A percentile compares a stretch with the other conserved stretches of the same genome.
These are phyloP conservation scores for Marchantia paleacea DNA, from an alignment of 225 moss, liverwort and hornwort species.

Conservation along the genomic window DNA sequence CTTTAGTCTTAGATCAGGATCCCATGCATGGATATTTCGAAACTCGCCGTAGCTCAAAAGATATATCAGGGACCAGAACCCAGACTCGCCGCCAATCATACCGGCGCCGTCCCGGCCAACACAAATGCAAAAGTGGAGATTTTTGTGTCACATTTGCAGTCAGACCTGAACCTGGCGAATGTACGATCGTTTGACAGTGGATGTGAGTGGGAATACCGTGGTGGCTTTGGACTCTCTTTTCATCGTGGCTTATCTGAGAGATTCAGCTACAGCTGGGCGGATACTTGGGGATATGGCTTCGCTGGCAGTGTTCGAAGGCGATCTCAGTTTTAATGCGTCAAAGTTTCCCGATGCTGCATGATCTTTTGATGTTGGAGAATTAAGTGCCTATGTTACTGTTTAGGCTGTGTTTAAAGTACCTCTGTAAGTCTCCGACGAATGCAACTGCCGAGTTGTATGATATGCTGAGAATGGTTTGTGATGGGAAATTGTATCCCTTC, in stretches of 20 bases:
- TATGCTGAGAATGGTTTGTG: slow-evolving; percentile 9
- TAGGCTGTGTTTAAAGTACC: background rate
- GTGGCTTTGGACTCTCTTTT: slow-evolving; percentile 11
- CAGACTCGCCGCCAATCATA: background rate
- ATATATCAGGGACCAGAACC: background rate
- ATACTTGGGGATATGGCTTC: slow-evolving; percentile 1
- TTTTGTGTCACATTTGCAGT: too few species aligned
- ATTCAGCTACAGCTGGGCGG: background rate
- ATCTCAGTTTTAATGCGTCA: background rate
- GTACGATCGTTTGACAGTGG: background rate
- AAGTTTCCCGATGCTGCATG: background rate
- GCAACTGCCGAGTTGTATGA: background rate
- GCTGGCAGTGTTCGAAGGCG: background rate
- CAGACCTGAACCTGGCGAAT: background rate
- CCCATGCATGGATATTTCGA: slow-evolving; percentile 2
- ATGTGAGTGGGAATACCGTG: background rate
- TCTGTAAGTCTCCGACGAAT: background rate
- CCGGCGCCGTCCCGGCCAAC: too few species aligned
- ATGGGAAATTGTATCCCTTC: slow-evolving; percentile 1
- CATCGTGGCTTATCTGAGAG: background rate
- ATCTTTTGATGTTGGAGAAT: slow-evolving; percentile 15
- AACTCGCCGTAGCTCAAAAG: slow-evolving; percentile 8
- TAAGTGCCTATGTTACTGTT: slow-evolving; percentile 8
- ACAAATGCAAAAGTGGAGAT: too few species aligned
- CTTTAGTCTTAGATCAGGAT: background rate